Evolutionary conservation across 1,139 yeast genomes (phyloP), one percentile per base, ranked within the genome.

Genomic region (Sugiyamaella novakii): DNA sequence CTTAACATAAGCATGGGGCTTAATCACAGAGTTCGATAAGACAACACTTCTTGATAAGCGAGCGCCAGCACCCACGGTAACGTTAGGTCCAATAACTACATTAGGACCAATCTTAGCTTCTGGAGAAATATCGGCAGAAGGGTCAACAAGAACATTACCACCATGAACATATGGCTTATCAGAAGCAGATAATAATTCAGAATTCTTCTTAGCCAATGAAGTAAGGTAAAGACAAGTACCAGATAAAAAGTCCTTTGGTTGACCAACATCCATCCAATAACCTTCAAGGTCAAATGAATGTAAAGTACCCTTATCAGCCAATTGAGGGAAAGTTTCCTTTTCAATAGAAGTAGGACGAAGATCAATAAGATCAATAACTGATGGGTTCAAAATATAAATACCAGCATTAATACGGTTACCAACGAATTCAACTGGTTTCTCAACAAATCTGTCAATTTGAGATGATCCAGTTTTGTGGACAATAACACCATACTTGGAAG

Each of bases 201-300:
- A 87, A 62, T 75, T 68, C 75, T 84, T 87, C 80, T 85, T 86
- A 63, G 94, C 73, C 67, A 89, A 76, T 52, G 98, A 84, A 68
- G 87, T 80, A 72, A 94, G 80, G 80, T 91, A 94, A 60, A 92
- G 79, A 63, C 89, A 84, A 66, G 98, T 88, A 72, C 99, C 99
- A 54, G 96, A 84, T 64, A 94, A 78, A 83, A 89, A 94, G 75
- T 94, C 99, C 82, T 92, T 92, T 79, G 99, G 99, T 79, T 94
- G 99, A 72, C 99, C 99, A 63, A 94, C 97, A 73, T 94, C 99
- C 98, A 94, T 94, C 99, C 99, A 94, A 87, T 83, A 94, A 59
- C 98, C 98, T 77, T 92, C 97, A 68, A 94, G 83, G 73, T 94
- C 99, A 68, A 87, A 94, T 52, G 98, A 89, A 80, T 84, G 95